Evolutionary conservation across 768 basidiomycete genomes (phyloP), one percentile per base, ranked within the genome.

Genomic region (Cyathus striatus): DNA sequence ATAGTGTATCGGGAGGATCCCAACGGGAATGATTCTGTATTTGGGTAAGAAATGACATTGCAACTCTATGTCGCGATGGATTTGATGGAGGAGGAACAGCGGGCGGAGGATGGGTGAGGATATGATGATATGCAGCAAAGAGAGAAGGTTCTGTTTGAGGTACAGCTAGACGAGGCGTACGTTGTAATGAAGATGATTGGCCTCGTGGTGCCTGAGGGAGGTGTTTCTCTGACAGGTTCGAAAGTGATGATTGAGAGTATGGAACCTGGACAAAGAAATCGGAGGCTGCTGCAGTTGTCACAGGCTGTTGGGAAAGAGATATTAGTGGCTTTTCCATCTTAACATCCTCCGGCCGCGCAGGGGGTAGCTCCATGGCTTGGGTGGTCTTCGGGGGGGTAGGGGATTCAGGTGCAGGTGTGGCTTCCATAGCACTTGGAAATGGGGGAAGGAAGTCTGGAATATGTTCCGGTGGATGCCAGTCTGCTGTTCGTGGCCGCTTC

Each of bases 211-310:
- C 59, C 55, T 2, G 76, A 52, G 2, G 83, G 86, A 90, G 66
- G 56, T 89, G 86, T 79, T 84, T 82, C 53, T 83, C 74, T 14
- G 84, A 72, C 5, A 75, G 68, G 5, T 70, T 65, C 3, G 84
- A 73, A 18, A 90, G 76, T 3, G 83, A 72, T 0, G 88, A 90
- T 50, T 83, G 78, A 2, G 73, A 74, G 53, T 90, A 90, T 3
- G 87, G 84, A 1, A 89, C 75, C 53, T 79, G 78, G 9, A 82
- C 75, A 20, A 81, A 66, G 46, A 86, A 85, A 58, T 90, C 84
- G 2, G 86, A 80, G 1, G 81, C 72, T 2, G 75, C 66, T 48
- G 75, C 52, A 49, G 73, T 57, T 40, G 79, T 60, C 54, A 81
- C 35, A n/a, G n/a, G n/a, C 41, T 69, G 68, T 45, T 68, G 65